A percentile compares a stretch with the other conserved stretches of the same genome.
These are phyloP conservation scores for Phallus indusiatus DNA, from an alignment of 768 basidiomycete species.

Conservation along the genomic window DNA sequence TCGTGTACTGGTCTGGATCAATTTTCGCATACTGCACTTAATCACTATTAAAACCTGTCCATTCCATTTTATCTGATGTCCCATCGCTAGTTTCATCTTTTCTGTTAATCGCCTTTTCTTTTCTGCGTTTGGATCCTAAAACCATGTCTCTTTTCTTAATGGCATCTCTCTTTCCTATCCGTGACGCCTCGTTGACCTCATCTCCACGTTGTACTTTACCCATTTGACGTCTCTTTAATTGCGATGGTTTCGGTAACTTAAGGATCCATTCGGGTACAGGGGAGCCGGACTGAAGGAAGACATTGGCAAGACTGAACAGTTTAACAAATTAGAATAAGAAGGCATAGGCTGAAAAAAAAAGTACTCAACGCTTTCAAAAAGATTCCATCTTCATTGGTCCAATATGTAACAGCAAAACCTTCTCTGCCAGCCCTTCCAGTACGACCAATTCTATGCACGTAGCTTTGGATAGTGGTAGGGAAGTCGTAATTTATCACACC, in stretches of 20 bases:
- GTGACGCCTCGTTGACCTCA: constrained; percentile 58
- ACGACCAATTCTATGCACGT: constrained; percentile 92
- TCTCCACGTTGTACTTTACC: constrained; percentile 77
- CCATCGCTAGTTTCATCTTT: neutral
- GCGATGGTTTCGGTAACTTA: constrained; percentile 89
- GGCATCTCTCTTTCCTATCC: constrained; percentile 58
- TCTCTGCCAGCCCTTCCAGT: constrained; percentile 90
- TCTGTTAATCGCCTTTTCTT: constrained; percentile 27
- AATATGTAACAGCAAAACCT: constrained; percentile 92
- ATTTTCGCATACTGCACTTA: neutral
- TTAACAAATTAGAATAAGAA: neutral
- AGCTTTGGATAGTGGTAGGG: constrained; percentile 90
- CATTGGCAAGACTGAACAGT: constrained; percentile 74
- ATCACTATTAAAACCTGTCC: neutral
- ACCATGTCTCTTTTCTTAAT: constrained; percentile 78
- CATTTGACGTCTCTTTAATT: constrained; percentile 77
- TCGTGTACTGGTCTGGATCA: no score
- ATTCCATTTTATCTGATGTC: neutral
- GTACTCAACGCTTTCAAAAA: constrained; percentile 74
- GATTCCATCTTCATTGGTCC: constrained; percentile 87
- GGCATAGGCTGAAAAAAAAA: constrained; percentile 1
- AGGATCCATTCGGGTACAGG: constrained; percentile 90
- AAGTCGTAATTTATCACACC: constrained; percentile 98
- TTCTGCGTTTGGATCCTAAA: constrained; percentile 59
- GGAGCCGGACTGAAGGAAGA: constrained; percentile 88